Conservation (phyloP, 441 rosid genomes). For the Croton laevigatus region DNA sequence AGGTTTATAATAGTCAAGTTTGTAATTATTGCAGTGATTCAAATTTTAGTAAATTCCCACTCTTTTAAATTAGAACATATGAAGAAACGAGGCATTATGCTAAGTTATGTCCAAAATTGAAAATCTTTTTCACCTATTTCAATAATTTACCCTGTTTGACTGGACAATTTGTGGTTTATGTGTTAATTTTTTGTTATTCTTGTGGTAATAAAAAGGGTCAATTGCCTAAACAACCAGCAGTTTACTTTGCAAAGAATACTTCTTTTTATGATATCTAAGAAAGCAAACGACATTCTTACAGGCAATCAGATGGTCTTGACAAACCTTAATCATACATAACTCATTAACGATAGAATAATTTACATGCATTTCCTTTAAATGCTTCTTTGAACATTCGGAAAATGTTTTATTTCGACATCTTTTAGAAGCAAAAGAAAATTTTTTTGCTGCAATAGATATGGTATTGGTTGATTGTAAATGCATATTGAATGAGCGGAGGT, state of each 20-base stretch:
- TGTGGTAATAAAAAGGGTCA: background rate
- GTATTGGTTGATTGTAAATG: no score
- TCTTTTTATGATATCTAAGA: background rate
- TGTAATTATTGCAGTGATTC: no score
- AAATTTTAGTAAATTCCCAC: no score
- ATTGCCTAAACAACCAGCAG: background rate
- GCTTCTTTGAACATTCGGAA: background rate
- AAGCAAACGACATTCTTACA: conserved; percentile 1
- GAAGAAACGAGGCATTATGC: no score
- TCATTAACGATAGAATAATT: background rate
- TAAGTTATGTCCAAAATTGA: no score
- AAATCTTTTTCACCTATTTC: no score
- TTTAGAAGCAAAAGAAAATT: no score
- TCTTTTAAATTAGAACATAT: no score
- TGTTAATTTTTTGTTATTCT: background rate
- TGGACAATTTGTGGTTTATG: conserved; percentile 7
- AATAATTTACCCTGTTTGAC: no score
- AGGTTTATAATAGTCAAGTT: no score
- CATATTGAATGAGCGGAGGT: no score
- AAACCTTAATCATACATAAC: background rate
- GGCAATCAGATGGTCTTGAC: background rate
- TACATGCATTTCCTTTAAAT: background rate
- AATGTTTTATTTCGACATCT: background rate
- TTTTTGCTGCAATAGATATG: no score
- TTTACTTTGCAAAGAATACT: background rate